These are phyloP conservation scores for Aaosphaeria pasadenensis DNA, from an alignment of 2,329 filamentous ascomycete species.

Conservation along the genomic window DNA sequence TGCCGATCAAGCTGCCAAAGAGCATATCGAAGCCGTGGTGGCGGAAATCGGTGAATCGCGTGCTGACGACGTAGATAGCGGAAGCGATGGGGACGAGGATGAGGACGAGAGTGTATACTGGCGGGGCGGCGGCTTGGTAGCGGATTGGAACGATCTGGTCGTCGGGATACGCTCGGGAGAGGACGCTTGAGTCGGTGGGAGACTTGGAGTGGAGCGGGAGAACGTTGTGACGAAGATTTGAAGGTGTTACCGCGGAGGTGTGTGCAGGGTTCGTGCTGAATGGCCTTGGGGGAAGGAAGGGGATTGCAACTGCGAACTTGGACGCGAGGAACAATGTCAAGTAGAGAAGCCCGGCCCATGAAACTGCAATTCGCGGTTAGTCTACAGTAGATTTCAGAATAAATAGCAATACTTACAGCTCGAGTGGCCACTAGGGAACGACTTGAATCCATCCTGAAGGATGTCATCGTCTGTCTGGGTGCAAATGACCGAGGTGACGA, in stretches of 20 bases:
- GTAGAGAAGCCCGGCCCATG: conserved; percentile 79
- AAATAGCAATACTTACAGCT: conserved; percentile 50
- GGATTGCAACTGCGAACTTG: conserved; percentile 73
- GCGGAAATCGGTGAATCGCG: conserved; percentile 82
- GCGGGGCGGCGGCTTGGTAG: conserved; percentile 76
- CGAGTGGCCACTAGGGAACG: conserved; percentile 52
- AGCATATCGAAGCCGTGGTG: conserved; percentile 94
- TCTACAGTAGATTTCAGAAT: background rate
- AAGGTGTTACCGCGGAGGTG: conserved; percentile 42
- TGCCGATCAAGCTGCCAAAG: conserved; percentile 77
- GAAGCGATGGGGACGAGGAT: conserved; percentile 68
- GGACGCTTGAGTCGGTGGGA: conserved; percentile 13
- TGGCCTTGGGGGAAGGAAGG: conserved; percentile 58
- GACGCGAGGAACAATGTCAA: conserved; percentile 82
- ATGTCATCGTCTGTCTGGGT: conserved; percentile 57
- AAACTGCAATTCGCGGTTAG: conserved; percentile 41
- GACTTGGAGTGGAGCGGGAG: conserved; percentile 25
- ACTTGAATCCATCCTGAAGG: conserved; percentile 10
- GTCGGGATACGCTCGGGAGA: conserved; percentile 10
- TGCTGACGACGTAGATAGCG: conserved; percentile 78
- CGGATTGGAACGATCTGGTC: conserved; percentile 54
- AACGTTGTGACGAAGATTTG: conserved; percentile 24
- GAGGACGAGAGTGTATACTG: conserved; percentile 71
- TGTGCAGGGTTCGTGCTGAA: conserved; percentile 50
- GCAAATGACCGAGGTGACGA: conserved; percentile 79